A percentile compares a stretch with the other conserved stretches of the same genome.
Conservation (phyloP, 1,139 yeast species). For the Zygosaccharomyces sapae region DNA sequence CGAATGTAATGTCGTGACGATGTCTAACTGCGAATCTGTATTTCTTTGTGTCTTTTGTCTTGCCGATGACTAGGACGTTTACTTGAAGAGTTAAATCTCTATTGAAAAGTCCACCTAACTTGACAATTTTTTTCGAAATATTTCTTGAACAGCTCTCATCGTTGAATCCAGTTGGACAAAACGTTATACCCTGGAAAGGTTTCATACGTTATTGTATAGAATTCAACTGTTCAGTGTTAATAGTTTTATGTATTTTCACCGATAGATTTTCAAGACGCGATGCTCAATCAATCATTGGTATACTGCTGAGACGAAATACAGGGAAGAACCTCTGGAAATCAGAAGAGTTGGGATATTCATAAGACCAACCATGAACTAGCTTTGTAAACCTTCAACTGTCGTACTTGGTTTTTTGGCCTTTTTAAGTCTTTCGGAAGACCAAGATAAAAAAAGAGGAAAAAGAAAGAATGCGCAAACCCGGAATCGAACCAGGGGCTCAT, state of each 20-base stretch:
- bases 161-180: conserved; percentile 33
- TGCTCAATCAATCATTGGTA: no score
- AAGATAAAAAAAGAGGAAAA: neutral
- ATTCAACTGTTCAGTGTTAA: neutral
- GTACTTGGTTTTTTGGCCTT: no score
- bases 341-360: no score
- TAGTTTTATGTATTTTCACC: neutral
- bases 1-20: conserved; percentile 31
- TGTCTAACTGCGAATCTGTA: conserved; percentile 30
- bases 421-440: no score
- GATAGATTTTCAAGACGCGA: no score
- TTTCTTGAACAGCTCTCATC: conserved; percentile 21
- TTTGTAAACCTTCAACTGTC: no score
- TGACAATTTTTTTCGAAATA: conserved; percentile 26
- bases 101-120: conserved; percentile 33
- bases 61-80: conserved; percentile 30
- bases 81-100: conserved; percentile 30
- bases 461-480: conserved; percentile 3
- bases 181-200: conserved; percentile 32
- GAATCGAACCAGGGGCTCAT: conserved; percentile 9
- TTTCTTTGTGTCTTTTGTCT: conserved; percentile 25
- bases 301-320: no score
- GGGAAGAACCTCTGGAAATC: no score
- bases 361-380: no score
- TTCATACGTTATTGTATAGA: conserved; percentile 16